phyloP scores from a whole-genome alignment of 371 early-diverging fungal genomes.

The Syncephalastrum racemosum region DNA sequence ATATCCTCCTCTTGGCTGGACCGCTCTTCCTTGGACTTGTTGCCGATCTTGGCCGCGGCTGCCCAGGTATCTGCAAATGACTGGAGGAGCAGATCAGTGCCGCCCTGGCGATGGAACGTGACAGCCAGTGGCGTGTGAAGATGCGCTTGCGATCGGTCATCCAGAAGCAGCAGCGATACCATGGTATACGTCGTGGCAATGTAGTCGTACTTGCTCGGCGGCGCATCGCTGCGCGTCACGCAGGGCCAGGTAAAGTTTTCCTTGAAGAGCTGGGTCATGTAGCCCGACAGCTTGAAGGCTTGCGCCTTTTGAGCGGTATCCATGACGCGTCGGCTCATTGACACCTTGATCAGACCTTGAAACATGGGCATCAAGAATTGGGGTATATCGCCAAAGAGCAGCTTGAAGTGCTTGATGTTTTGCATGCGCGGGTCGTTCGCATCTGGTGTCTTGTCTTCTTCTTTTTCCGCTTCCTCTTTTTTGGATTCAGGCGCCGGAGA shows the following conservation, averaged over 20 bases:
- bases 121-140: conserved; percentile 72
- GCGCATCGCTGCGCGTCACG: conserved; percentile 25
- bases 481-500: conserved; percentile 14
- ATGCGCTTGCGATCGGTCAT: conserved; percentile 63
- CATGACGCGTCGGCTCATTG: conserved; percentile 61
- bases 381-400: conserved; percentile 69
- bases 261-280: conserved; percentile 49
- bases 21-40: conserved; percentile 23
- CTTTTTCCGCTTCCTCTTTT: conserved; percentile 25
- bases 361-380: conserved; percentile 63
- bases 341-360: conserved; percentile 72
- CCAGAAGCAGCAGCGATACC: conserved; percentile 43
- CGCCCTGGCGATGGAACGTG: conserved; percentile 67
- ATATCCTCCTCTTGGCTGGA: conserved; percentile 25
- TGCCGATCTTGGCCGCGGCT: conserved; percentile 32
- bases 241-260: conserved; percentile 54
- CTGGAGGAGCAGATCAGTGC: conserved; percentile 57
- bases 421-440: conserved; percentile 59
- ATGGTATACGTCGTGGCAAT: conserved; percentile 52
- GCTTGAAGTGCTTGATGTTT: conserved; percentile 69
- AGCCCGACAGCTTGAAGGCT: conserved; percentile 60
- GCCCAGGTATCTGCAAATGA: conserved; percentile 61
- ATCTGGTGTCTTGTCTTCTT: conserved; percentile 30
- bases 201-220: conserved; percentile 55
- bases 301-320: conserved; percentile 53